These are phyloP conservation scores for Buddleja alternifolia DNA, from an alignment of 257 asterid species.

Conservation along the genomic window DNA sequence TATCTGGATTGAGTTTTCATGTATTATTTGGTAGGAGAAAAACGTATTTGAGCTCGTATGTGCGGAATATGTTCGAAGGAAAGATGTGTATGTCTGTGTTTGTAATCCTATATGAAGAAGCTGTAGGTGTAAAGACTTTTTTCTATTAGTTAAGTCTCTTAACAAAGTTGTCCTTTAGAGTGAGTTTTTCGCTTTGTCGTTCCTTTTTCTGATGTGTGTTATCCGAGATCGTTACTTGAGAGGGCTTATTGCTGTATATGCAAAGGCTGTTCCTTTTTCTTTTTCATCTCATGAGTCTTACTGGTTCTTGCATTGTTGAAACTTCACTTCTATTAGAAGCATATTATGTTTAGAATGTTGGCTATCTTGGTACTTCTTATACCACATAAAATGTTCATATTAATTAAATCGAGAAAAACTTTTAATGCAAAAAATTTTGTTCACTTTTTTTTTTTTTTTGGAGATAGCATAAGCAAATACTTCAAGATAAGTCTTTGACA, in stretches of 20 bases:
- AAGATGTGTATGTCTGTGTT: neutral
- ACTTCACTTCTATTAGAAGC: neutral
- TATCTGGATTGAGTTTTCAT: neutral
- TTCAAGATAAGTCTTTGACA: neutral
- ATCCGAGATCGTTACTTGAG: neutral
- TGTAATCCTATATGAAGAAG: neutral
- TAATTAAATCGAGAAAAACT: neutral
- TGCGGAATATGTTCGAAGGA: neutral
- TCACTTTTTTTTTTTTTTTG: neutral
- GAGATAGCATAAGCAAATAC: neutral
- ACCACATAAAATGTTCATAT: neutral
- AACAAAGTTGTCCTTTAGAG: neutral
- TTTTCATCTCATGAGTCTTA: neutral
- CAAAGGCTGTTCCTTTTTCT: neutral
- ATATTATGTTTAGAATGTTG: constrained; percentile 3
- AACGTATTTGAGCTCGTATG: neutral
- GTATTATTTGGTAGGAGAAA: neutral
- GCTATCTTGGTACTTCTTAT: neutral
- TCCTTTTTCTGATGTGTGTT: neutral
- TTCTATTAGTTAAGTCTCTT: neutral
- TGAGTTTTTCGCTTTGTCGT: neutral
- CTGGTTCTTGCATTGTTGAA: neutral
- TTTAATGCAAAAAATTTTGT: neutral
- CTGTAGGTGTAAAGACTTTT: neutral
- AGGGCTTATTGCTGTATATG: neutral